phyloP scores from a whole-genome alignment of 768 basidiomycete species.

The Cystobasidium ongulense region DNA sequence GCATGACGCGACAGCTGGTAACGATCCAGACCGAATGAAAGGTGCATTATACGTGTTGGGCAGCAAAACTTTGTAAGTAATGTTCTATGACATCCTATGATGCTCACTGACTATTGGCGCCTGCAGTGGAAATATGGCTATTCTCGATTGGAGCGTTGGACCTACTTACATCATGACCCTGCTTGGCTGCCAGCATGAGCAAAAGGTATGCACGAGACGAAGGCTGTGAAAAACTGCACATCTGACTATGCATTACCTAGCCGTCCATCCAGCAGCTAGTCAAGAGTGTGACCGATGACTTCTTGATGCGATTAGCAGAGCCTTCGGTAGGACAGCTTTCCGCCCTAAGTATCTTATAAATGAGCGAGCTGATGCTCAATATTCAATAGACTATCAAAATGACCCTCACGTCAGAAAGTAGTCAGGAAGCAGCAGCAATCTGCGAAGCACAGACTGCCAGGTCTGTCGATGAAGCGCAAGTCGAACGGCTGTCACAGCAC shows the following conservation, averaged over 20 bases:
- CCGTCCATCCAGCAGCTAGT: constrained; percentile 71
- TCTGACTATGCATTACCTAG: constrained; percentile 35
- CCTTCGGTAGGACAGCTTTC: constrained; percentile 31
- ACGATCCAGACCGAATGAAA: constrained; percentile 84
- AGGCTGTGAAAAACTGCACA: too few relatives aligned
- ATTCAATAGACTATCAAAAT: constrained; percentile 6
- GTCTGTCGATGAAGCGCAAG: background rate
- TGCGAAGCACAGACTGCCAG: background rate
- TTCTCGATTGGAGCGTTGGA: constrained; percentile 58
- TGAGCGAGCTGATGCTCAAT: too few relatives aligned
- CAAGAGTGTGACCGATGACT: constrained; percentile 51
- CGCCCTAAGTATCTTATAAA: too few relatives aligned
- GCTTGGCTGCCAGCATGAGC: constrained; percentile 70
- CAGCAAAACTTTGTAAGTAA: constrained; percentile 38
- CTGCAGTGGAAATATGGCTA: constrained; percentile 39
- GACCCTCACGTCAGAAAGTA: background rate
- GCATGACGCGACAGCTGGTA: constrained; percentile 57
- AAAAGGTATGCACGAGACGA: constrained; percentile 62
- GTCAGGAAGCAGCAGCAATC: background rate
- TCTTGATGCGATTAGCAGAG: constrained; percentile 40
- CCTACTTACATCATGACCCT: constrained; percentile 56
- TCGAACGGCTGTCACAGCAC: background rate
- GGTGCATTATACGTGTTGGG: constrained; percentile 48
- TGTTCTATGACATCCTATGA: background rate
- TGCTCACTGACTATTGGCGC: background rate